Base-by-base conservation (phyloP, 805 yeast genomes). In the Kuraishia floccosa region DNA sequence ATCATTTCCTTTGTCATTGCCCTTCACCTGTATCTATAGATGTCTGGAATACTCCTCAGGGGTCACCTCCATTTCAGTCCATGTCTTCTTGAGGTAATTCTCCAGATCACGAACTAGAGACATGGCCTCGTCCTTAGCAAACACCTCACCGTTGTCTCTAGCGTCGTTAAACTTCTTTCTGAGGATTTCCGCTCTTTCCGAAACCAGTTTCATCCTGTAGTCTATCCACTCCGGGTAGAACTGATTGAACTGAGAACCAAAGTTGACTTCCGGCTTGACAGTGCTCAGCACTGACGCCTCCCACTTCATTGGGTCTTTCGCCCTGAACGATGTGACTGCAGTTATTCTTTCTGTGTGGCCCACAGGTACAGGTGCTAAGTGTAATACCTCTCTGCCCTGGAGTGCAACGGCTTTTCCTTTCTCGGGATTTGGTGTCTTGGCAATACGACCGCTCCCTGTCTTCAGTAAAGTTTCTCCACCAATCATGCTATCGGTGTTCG, bases 391-490 rank as follows among this genome's bases (percentile, higher is more conserved):
- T 35, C 72, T 50, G 10, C 72, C 73, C 44, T 67, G 72, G 21
- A 66, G 44, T 4, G 67, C 56, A 18, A 63, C 54, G n/a, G 68
- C 71, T 42, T 60, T 58, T n/a, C 73, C 74, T 38, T 50, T 52
- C 19, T 58, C 56, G 23, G 73, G 73, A 7, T 66, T 68, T 1
- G 51, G 45, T 14, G 53, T 48, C 11, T 48, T 44, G 12, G 50
- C 38, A 25, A 51, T 34, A 28, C 49, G 52, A 7, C 59, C 60
- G 23, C 54, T 46, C 4, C 70, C 71, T 47, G 58, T 66, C 38
- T 67, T 58, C 38, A 71, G 56, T 18, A 66, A 57, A 3, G 78
- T 71, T 44, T 72, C 79, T 30, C 79, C 79, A 18, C 79, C 79
- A 46, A 65, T 54, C 78, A 72, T 72, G 27, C 58, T 50, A 3